Evolutionary conservation across 2,329 filamentous ascomycete species (phyloP).

Genomic region (Diplodia intermedia): DNA sequence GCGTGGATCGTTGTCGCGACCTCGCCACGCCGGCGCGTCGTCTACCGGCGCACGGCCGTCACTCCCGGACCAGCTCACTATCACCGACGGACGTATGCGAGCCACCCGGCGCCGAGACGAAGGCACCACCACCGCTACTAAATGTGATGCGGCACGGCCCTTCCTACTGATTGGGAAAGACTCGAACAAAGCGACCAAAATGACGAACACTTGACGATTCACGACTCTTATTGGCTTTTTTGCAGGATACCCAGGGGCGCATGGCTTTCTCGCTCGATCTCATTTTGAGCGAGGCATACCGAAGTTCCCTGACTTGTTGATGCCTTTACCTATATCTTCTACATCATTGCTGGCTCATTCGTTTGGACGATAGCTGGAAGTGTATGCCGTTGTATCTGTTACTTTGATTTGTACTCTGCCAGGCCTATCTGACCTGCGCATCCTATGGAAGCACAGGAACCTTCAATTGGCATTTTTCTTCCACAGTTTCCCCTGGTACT

Average conservation of each 20-base stretch:
- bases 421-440: background rate
- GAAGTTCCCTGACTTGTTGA: background rate
- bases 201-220: background rate
- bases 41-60: conserved; percentile 17
- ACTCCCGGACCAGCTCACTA: conserved; percentile 3
- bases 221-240: background rate
- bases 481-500: background rate
- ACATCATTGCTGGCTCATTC: background rate
- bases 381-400: background rate
- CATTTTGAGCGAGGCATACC: background rate
- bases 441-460: background rate
- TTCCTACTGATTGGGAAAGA: background rate
- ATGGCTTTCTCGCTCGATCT: background rate
- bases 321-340: background rate
- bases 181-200: background rate
- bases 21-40: conserved; percentile 16
- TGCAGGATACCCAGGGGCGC: background rate
- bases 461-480: background rate
- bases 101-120: conserved; percentile 13
- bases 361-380: background rate
- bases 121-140: conserved; percentile 19
- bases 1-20: conserved; percentile 27
- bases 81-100: conserved; percentile 18
- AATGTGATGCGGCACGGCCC: background rate
- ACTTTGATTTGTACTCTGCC: background rate